phyloP scores from a whole-genome alignment of 208 protist species.

The Trypanosoma caninum region DNA sequence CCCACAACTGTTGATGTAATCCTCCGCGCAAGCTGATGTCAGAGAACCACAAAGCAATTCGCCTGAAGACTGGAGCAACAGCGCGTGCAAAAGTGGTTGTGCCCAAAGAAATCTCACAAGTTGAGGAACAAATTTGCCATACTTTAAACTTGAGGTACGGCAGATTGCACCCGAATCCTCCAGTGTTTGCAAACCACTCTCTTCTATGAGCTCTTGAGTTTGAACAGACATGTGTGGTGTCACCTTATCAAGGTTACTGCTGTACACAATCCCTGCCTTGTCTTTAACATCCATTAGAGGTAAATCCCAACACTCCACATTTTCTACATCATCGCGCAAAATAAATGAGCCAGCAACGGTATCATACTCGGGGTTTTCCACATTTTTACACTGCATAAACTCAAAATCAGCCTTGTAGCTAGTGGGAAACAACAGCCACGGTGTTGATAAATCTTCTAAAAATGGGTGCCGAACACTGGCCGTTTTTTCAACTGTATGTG shows the following conservation, averaged over 20 bases:
- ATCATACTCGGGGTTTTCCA: background rate
- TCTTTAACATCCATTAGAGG: constrained; percentile 10
- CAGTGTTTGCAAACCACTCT: background rate
- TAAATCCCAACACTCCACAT: constrained; percentile 10
- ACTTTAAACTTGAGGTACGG: background rate
- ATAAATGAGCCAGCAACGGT: constrained; percentile 11
- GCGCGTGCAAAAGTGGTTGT: constrained; percentile 19
- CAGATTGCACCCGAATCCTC: constrained; percentile 1
- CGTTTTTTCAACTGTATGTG: background rate
- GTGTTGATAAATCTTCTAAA: background rate
- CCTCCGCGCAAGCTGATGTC: background rate
- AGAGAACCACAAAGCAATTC: constrained; percentile 9
- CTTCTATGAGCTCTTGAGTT: background rate
- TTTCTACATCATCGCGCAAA: constrained; percentile 16
- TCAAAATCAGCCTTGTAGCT: constrained; percentile 9
- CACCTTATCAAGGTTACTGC: background rate
- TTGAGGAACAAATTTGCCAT: background rate
- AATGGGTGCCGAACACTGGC: too few relatives aligned
- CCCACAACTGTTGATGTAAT: constrained; percentile 25
- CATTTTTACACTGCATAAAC: background rate
- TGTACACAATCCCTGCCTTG: constrained; percentile 9
- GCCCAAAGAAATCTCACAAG: constrained; percentile 12
- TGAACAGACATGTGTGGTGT: too few relatives aligned
- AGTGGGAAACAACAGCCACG: background rate
- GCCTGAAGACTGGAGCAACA: background rate